Conservation (phyloP, 1,284 basidiomycete genomes). For the Wolfiporia cocos region DNA sequence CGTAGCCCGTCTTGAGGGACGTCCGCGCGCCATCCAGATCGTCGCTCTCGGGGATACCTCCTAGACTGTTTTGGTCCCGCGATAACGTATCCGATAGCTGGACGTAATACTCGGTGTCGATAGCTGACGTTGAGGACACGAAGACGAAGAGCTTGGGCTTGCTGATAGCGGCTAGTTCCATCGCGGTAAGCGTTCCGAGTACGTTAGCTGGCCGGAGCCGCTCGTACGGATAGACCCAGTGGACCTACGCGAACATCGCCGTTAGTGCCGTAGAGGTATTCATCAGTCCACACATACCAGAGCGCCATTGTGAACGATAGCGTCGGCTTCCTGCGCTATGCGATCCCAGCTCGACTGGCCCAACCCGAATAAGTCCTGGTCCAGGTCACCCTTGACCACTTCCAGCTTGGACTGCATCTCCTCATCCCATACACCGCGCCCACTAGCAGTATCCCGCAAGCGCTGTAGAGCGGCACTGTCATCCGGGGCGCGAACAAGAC, state of each 20-base stretch:
- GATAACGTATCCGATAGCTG: conserved; percentile 74
- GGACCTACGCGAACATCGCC: conserved; percentile 69
- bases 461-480: conserved; percentile 63
- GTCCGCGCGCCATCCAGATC: conserved; percentile 84
- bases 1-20: conserved; percentile 87
- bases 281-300: conserved; percentile 50
- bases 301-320: conserved; percentile 93
- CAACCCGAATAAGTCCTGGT: conserved; percentile 74
- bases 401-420: conserved; percentile 61
- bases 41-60: conserved; percentile 84
- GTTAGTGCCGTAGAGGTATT: too few relatives aligned
- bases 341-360: conserved; percentile 60
- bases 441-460: conserved; percentile 71
- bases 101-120: conserved; percentile 91
- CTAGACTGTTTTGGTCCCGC: conserved; percentile 34
- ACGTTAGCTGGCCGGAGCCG: conserved; percentile 92
- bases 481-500: conserved; percentile 78
- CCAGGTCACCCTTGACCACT: conserved; percentile 87
- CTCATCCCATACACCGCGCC: conserved; percentile 91
- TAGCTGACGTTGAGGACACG: conserved; percentile 90
- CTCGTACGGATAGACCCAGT: conserved; percentile 99
- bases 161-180: conserved; percentile 72
- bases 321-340: conserved; percentile 74
- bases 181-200: conserved; percentile 77
- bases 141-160: conserved; percentile 87